A percentile compares a stretch with the other conserved stretches of the same genome.
Evolutionary conservation across 1,284 basidiomycete species (phyloP).

Genomic region (Gymnopus androsaceus): DNA sequence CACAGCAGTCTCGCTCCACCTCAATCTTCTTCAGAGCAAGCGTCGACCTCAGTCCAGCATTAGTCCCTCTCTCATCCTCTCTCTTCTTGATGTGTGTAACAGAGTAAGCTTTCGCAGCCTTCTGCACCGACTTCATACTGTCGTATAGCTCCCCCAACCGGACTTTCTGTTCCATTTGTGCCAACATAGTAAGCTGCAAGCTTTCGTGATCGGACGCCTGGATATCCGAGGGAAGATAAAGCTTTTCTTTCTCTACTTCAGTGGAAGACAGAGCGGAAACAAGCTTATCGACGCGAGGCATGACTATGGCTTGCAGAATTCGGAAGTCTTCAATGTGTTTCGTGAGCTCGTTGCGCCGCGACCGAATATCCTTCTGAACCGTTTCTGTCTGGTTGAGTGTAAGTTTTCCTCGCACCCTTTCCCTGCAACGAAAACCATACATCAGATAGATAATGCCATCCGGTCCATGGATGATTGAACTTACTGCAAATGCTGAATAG

Average conservation of each 20-base stretch:
- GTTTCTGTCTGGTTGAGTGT: slow-evolving; percentile 2
- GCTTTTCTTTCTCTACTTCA: too few species aligned
- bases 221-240: neutral
- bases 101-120: neutral
- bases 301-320: neutral
- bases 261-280: too few species aligned
- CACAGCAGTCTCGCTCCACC: neutral
- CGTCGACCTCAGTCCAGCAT: neutral
- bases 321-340: neutral
- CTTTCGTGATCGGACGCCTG: neutral
- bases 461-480: too few species aligned
- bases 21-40: neutral
- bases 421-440: neutral
- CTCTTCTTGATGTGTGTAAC: neutral
- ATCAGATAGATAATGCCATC: neutral
- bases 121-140: neutral
- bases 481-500: neutral
- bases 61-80: neutral
- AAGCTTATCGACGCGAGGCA: too few species aligned
- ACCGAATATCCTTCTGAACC: neutral
- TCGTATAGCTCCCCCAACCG: neutral
- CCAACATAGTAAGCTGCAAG: neutral
- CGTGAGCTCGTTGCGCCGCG: neutral
- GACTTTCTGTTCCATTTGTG: neutral
- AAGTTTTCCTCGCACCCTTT: neutral